These are phyloP conservation scores for Pythium brachiatum DNA, from an alignment of 352 stramenopile species.

Conservation along the genomic window DNA sequence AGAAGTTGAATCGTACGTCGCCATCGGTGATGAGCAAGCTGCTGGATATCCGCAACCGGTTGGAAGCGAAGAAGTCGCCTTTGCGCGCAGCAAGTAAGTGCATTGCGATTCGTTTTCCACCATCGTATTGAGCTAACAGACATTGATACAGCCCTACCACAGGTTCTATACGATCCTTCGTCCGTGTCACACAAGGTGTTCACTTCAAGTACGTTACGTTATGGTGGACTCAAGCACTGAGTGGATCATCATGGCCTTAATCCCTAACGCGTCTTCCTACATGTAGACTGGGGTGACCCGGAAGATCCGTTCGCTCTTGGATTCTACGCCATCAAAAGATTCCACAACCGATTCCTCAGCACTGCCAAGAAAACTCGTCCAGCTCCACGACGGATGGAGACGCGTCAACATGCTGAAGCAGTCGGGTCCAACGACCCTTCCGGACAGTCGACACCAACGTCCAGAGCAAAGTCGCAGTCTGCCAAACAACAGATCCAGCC, in stretches of 20 bases:
- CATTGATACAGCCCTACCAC: constrained; percentile 49
- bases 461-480: neutral
- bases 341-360: constrained; percentile 11
- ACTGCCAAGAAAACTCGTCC: constrained; percentile 1
- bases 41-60: constrained; percentile 50
- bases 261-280: neutral
- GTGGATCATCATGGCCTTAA: neutral
- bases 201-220: constrained; percentile 46
- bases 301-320: constrained; percentile 58
- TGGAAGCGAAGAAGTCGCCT: constrained; percentile 36
- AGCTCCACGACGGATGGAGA: constrained; percentile 20
- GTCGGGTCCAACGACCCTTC: neutral
- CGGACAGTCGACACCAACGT: neutral
- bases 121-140: too few relatives aligned
- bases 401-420: constrained; percentile 3
- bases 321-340: constrained; percentile 41
- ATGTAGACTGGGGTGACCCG: constrained; percentile 47
- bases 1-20: constrained; percentile 43
- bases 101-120: too few relatives aligned
- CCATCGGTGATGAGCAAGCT: constrained; percentile 59
- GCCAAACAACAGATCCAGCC: constrained; percentile 14
- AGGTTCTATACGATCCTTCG: constrained; percentile 45
- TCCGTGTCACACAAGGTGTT: constrained; percentile 74
- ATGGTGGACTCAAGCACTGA: too few relatives aligned
- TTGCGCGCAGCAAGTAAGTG: constrained; percentile 48